Conservation (phyloP, 495 filamentous ascomycete species). For the Neurospora sublineolata region DNA sequence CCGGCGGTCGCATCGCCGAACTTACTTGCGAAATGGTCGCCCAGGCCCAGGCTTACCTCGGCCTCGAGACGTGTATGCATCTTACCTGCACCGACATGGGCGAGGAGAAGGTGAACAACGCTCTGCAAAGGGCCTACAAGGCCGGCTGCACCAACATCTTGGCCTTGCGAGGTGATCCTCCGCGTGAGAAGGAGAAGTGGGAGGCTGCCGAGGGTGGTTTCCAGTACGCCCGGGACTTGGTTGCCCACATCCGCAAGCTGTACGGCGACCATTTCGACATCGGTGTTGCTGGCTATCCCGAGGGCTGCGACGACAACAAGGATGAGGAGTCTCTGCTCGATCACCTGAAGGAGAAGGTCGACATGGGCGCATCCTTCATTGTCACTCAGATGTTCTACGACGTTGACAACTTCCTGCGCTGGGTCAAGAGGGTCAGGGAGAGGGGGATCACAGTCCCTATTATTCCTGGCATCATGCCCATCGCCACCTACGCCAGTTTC, state of each 20-base stretch:
- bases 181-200: conserved; percentile 90
- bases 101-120: conserved; percentile 75
- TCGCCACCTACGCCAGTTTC: conserved; percentile 88
- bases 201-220: conserved; percentile 75
- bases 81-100: conserved; percentile 98
- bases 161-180: conserved; percentile 88
- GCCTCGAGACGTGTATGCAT: conserved; percentile 98
- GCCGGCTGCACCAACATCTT: conserved; percentile 97
- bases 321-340: conserved; percentile 77
- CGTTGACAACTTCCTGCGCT: conserved; percentile 82
- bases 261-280: conserved; percentile 98
- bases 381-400: conserved; percentile 99
- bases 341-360: conserved; percentile 95
- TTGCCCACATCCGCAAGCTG: conserved; percentile 77
- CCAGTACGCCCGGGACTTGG: conserved; percentile 84
- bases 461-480: conserved; percentile 97
- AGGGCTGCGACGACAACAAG: conserved; percentile 86
- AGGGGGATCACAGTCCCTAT: conserved; percentile 83
- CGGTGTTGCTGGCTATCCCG: conserved; percentile 93
- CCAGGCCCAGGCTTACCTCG: conserved; percentile 91
- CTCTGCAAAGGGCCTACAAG: conserved; percentile 80
- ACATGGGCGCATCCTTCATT: conserved; percentile 85
- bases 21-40: conserved; percentile 97
- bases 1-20: conserved; percentile 79
- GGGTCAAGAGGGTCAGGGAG: conserved; percentile 75